A percentile compares a stretch with the other conserved stretches of the same genome.
Evolutionary conservation across 225 moss, liverwort and hornwort genomes (phyloP).

Genomic region (Neckera pumila): DNA sequence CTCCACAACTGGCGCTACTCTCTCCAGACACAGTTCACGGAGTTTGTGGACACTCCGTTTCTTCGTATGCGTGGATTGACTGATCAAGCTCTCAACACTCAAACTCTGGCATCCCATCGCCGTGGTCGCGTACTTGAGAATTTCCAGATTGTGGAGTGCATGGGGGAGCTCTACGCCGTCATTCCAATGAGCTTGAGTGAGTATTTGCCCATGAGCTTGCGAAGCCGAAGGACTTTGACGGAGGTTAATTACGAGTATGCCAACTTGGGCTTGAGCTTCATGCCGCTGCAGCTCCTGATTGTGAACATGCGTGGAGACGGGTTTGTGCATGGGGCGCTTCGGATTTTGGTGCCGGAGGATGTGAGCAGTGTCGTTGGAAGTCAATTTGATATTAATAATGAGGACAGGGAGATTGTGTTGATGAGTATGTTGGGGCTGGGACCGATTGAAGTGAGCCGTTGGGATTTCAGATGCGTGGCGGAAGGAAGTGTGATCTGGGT

Average conservation of each 20-base stretch:
- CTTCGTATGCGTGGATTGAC: not conserved
- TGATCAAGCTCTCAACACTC: not conserved
- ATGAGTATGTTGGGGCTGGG: not conserved
- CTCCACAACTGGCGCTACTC: not conserved
- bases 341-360: not conserved
- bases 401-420: not conserved
- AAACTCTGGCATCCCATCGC: rapidly evolving
- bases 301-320: not conserved
- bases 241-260: not conserved
- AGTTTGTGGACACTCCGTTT: not conserved
- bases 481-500: too few relatives aligned
- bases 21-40: not conserved
- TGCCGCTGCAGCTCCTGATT: not conserved
- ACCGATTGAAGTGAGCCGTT: too few relatives aligned
- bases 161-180: not conserved
- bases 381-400: too few relatives aligned
- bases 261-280: not conserved
- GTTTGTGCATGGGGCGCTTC: not conserved
- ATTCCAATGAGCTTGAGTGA: not conserved
- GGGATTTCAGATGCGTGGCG: too few relatives aligned
- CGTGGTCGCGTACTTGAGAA: rapidly evolving
- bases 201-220: not conserved
- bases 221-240: not conserved
- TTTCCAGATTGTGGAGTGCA: not conserved
- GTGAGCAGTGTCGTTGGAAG: not conserved